Evolutionary conservation across 257 asterid genomes (phyloP).

Genomic region (Solanum lignicaule): DNA sequence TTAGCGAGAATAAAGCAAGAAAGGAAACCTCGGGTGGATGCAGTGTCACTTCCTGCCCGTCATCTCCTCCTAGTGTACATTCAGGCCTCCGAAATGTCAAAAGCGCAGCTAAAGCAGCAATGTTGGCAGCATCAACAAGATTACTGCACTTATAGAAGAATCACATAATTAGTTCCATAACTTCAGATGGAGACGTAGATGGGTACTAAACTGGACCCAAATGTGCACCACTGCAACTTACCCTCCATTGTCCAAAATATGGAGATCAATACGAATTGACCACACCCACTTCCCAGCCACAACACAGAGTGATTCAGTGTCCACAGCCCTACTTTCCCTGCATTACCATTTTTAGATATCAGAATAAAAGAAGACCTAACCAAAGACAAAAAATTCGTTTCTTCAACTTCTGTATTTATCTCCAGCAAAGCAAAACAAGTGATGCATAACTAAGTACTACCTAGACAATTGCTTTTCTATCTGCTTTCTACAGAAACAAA

Average conservation of each 20-base stretch:
- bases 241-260: conserved; percentile 94
- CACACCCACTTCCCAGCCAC: conserved; percentile 91
- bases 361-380: neutral
- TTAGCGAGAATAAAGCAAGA: neutral
- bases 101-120: conserved; percentile 94
- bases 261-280: conserved; percentile 89
- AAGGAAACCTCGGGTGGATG: conserved; percentile 72
- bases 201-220: neutral
- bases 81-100: conserved; percentile 88
- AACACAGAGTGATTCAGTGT: conserved; percentile 92
- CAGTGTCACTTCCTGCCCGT: conserved; percentile 66
- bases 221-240: conserved; percentile 20
- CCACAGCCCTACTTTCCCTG: conserved; percentile 98
- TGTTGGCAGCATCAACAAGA: conserved; percentile 93
- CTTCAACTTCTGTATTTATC: neutral
- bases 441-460: neutral
- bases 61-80: conserved; percentile 81
- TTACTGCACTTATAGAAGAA: conserved; percentile 34
- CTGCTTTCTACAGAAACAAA: neutral
- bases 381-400: neutral
- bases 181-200: neutral
- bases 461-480: neutral
- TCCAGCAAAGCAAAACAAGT: neutral
- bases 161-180: neutral
- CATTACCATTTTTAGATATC: neutral